Conservation (phyloP, 345 rosid species). For the Pugionium cornutum region DNA sequence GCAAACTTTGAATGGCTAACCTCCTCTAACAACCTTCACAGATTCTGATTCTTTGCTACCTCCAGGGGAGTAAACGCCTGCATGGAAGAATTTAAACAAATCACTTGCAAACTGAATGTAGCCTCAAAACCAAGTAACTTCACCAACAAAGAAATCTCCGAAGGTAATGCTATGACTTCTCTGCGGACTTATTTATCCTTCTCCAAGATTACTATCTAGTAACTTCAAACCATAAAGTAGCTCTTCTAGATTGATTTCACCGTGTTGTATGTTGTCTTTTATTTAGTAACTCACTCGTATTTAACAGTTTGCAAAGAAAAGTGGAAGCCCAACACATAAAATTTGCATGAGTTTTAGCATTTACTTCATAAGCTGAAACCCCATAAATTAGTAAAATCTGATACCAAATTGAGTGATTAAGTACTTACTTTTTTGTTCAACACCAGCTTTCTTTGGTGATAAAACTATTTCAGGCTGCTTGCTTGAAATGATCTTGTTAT, state of each 20-base stretch:
- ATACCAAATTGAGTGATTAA: slow-evolving; percentile 5
- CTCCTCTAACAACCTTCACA: slow-evolving; percentile 89
- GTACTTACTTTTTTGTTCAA: slow-evolving; percentile 57
- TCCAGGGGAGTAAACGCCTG: slow-evolving; percentile 52
- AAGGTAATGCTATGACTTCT: neutral
- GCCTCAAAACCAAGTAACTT: slow-evolving; percentile 8
- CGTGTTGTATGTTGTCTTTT: slow-evolving; percentile 9
- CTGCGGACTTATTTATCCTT: neutral
- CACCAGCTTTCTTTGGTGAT: slow-evolving; percentile 47
- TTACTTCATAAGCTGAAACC: neutral
- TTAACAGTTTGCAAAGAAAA: slow-evolving; percentile 12
- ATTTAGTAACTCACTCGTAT: neutral
- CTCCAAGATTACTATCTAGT: neutral
- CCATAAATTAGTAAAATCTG: slow-evolving; percentile 14
- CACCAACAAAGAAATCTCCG: neutral
- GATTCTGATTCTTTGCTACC: slow-evolving; percentile 46
- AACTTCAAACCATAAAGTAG: neutral
- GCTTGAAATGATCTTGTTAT: slow-evolving; percentile 44
- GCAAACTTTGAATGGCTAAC: slow-evolving; percentile 48
- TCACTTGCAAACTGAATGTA: slow-evolving; percentile 11
- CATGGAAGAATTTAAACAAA: slow-evolving; percentile 30
- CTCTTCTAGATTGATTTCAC: slow-evolving; percentile 17
- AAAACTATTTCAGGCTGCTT: slow-evolving; percentile 44
- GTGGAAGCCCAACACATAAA: slow-evolving; percentile 11
- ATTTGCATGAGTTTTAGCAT: neutral